These are phyloP conservation scores for Mucor ambiguus DNA, from an alignment of 371 early-diverging fungal species.

Conservation along the genomic window DNA sequence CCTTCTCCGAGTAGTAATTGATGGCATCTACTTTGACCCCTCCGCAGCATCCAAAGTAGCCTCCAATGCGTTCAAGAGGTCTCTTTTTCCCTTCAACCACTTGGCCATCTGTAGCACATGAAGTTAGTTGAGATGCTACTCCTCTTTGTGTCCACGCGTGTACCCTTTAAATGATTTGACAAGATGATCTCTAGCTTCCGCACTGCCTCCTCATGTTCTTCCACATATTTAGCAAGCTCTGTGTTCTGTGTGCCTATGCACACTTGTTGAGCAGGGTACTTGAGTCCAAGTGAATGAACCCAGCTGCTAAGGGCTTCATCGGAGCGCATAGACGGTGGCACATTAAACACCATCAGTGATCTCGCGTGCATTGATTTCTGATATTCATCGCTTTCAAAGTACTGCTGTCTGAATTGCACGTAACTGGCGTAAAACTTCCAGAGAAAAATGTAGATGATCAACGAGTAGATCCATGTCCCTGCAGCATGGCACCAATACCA, in stretches of 20 bases:
- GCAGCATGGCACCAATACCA: constrained; percentile 67
- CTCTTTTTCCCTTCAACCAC: constrained; percentile 44
- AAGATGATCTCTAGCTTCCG: constrained; percentile 67
- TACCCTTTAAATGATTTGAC: constrained; percentile 59
- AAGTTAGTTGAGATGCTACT: not conserved
- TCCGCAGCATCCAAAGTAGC: constrained; percentile 42
- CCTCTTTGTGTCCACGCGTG: too few relatives aligned
- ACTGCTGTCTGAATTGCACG: constrained; percentile 53
- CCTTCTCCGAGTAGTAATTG: constrained; percentile 63
- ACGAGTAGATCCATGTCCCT: constrained; percentile 60
- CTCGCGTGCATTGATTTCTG: constrained; percentile 64
- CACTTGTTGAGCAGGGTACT: constrained; percentile 58
- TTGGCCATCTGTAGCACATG: constrained; percentile 38
- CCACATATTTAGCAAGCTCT: constrained; percentile 65
- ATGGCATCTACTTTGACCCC: constrained; percentile 79
- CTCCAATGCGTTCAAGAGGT: constrained; percentile 52
- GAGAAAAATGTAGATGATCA: constrained; percentile 49
- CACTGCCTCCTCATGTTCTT: constrained; percentile 72
- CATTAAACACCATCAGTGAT: constrained; percentile 71
- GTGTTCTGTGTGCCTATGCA: constrained; percentile 73
- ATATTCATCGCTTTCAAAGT: constrained; percentile 65
- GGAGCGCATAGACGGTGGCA: constrained; percentile 64
- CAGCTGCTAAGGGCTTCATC: constrained; percentile 58
- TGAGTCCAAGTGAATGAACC: constrained; percentile 49
- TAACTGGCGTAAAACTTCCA: constrained; percentile 56